Base-by-base conservation (phyloP, 2,329 filamentous ascomycete genomes). In the Lachnellula arida region DNA sequence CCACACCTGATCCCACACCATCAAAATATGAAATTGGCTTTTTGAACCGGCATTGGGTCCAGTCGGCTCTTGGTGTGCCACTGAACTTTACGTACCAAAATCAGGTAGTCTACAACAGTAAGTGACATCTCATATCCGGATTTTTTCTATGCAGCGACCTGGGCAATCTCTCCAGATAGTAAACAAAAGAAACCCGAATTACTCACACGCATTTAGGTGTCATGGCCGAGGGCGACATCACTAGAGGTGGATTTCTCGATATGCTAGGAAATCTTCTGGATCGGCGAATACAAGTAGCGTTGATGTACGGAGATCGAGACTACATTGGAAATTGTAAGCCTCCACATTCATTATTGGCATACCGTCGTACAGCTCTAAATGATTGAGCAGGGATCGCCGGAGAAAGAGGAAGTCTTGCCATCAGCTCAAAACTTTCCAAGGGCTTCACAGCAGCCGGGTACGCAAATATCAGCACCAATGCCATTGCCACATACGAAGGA, bases 381-480 rank as follows among this genome's bases (percentile, higher is more conserved):
- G 1, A n/a, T 44, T 12, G 8, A 19, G 17, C 15, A 52, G 49
- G 49, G 59, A 72, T 80, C 59, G 82, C 82, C 7, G 82, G 81
- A n/a, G 73, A 85, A 66, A 76, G 77, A 2, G 71, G 81, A 54
- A 81, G 78, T 7, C 73, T 84, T 8, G 74, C 76, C 2, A 70
- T 81, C 2, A 67, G 75, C 39, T 74, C 73, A 58, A 60, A 68
- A 1, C 62, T 75, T 35, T 70, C 73, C 1, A 69, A 72, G 2
- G 69, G 72, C 19, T 93, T 91, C 68, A 72, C 76, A 1, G 69
- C 72, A 0, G 84, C 88, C 0, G 88, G 87, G 0, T 93, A 92
- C 67, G 79, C 82, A 0, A 81, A 85, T 9, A 81, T 93, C 57
- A 71, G 82, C 5, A 82, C 87, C 22, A 86, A 88, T 67, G 77